phyloP scores from a whole-genome alignment of 495 filamentous ascomycete genomes.

The Tuber microsphaerosporum region DNA sequence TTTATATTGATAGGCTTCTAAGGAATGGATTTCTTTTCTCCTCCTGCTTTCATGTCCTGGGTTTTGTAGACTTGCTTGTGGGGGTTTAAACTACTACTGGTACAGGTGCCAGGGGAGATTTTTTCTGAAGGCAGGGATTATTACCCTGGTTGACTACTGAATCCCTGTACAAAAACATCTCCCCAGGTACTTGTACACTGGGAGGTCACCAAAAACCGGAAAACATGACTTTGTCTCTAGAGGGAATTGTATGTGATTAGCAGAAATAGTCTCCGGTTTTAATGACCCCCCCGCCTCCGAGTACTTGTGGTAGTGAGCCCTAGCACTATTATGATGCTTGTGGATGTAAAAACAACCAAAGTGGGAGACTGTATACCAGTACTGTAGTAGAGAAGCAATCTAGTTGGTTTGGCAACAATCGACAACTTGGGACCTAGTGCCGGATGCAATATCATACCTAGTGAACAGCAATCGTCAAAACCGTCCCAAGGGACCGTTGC shows the following conservation, averaged over 20 bases:
- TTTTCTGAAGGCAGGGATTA: too few species aligned
- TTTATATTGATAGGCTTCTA: not conserved
- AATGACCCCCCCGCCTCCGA: too few species aligned
- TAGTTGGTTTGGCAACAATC: not conserved
- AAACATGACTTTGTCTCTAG: too few species aligned
- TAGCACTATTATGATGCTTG: not conserved
- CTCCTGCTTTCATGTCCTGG: not conserved
- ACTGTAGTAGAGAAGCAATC: not conserved
- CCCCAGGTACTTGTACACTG: too few species aligned
- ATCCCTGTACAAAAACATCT: too few species aligned
- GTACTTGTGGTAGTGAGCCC: not conserved
- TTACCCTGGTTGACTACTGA: too few species aligned
- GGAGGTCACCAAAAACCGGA: too few species aligned
- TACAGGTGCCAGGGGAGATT: too few species aligned
- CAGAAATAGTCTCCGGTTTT: too few species aligned
- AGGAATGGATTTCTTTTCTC: not conserved
- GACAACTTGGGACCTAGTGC: not conserved
- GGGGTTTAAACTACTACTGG: not conserved
- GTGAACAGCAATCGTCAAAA: not conserved
- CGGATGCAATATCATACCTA: not conserved
- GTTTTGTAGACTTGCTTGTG: not conserved
- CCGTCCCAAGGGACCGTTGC: not conserved
- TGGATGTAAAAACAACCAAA: not conserved
- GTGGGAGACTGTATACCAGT: not conserved
- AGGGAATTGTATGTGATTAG: too few species aligned